Conservation (phyloP, 139 green algal genomes). For the Desmodesmus armatus region DNA sequence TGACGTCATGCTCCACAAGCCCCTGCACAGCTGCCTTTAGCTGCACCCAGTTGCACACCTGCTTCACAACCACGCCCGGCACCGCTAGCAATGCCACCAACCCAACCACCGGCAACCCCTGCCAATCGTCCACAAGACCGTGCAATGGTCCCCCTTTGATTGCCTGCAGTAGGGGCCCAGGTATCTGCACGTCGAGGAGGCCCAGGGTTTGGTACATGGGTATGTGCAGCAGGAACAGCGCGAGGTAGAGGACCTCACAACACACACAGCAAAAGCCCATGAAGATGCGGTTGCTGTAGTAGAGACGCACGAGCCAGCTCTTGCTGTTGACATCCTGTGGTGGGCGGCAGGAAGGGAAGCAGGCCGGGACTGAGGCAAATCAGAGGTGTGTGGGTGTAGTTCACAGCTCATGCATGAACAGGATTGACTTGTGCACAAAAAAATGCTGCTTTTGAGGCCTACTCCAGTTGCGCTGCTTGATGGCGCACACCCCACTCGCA, state of each 20-base stretch:
- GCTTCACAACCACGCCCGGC: constrained; percentile 77
- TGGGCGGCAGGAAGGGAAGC: neutral
- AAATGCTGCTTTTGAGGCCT: neutral
- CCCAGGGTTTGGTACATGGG: constrained; percentile 52
- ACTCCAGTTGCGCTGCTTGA: neutral
- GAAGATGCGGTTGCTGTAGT: constrained; percentile 94
- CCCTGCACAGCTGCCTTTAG: constrained; percentile 60
- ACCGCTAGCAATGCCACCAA: constrained; percentile 58
- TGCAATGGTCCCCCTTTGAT: neutral
- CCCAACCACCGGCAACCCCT: constrained; percentile 47
- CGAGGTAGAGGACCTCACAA: constrained; percentile 84
- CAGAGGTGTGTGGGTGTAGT: neutral
- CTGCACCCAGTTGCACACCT: constrained; percentile 86
- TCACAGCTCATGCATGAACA: neutral
- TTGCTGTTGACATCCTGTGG: constrained; percentile 75
- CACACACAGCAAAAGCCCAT: constrained; percentile 97
- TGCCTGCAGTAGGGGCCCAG: constrained; percentile 28
- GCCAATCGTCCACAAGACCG: neutral
- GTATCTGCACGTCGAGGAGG: constrained; percentile 53
- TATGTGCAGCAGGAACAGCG: constrained; percentile 50
- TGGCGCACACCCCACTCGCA: neutral
- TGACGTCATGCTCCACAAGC: constrained; percentile 65
- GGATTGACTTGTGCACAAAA: too few species aligned
- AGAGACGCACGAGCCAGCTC: constrained; percentile 85
- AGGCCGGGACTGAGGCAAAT: too few species aligned